Base-by-base conservation (phyloP, 345 rosid species). In the Lagerstroemia speciosa region DNA sequence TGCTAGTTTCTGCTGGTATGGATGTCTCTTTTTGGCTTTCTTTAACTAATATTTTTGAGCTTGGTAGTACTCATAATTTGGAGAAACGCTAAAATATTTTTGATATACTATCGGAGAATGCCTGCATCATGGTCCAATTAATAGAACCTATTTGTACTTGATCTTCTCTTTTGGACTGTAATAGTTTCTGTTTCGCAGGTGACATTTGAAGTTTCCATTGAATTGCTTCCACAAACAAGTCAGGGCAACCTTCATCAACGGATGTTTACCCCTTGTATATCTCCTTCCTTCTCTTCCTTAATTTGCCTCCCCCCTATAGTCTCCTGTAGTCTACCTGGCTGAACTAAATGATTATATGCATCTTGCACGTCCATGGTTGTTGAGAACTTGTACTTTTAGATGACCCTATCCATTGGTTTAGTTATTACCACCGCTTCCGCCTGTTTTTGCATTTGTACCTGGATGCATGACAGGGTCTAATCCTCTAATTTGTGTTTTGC, bases 401-500 rank as follows among this genome's bases (percentile, higher is more conserved):
- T 16, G 14, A 41, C 14, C 46, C 10, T 14, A 41, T 14, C 11
- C 46, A 41, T 16, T 41, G 16, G 46, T 41, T 16, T 41, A 41
- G 46, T 16, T 41, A 6, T 41, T 41, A 16, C 14, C 46, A 41
- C 10, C 46, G 2, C 46, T 41, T 41, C 16, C 46, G 46, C 14
- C 9, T 41, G 2, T 41, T 41, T 41, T 41, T 41, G 46, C 46
- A 14, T 16, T 41, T 41, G 9, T 41, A 41, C 2, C 24, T 6
- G 66, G 32, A 33, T 1, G 20, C 19, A 2, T 3, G 3, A n/a
- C 22, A 11, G 40, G 40, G 2, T 64, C 24, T 30, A 32, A 22
- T 64, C 67, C 34, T 29, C 8, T 0, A 64, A 64, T 46, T 16
- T 71, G 2, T 77, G 61, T 62, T 48, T 36, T 77, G 74, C 57